Conservation (phyloP, 306 rosid genomes). For the Dicorynia guianensis region DNA sequence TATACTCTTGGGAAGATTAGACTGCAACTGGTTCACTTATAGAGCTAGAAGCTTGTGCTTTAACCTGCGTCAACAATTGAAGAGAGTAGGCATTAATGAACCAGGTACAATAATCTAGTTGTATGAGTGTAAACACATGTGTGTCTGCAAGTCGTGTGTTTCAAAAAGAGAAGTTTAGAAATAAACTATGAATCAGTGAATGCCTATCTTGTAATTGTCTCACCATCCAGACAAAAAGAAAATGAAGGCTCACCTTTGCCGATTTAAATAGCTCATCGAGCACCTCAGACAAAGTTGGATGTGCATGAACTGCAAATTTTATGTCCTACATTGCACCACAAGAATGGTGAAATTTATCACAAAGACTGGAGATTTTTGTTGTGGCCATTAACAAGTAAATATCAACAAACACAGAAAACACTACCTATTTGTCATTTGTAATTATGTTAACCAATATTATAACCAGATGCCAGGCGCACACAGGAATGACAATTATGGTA, state of each 20-base stretch:
- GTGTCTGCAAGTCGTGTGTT: not conserved
- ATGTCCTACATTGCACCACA: constrained; percentile 64
- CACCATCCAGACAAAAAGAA: not conserved
- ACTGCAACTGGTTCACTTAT: constrained; percentile 74
- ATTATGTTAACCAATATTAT: not conserved
- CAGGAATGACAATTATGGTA: not conserved
- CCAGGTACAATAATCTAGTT: constrained; percentile 5
- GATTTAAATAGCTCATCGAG: constrained; percentile 83
- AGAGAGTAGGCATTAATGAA: constrained; percentile 12
- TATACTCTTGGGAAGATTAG: constrained; percentile 56
- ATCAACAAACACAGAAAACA: not conserved
- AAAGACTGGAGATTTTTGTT: not conserved
- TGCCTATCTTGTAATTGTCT: not conserved
- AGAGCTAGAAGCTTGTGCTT: constrained; percentile 55
- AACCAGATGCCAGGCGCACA: not conserved
- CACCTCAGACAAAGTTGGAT: constrained; percentile 90
- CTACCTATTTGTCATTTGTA: not conserved
- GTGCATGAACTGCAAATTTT: constrained; percentile 81
- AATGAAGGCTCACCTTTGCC: constrained; percentile 66
- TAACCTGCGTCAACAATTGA: constrained; percentile 62
- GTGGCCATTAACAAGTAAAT: constrained; percentile 11
- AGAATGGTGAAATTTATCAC: not conserved
- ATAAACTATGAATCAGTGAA: not conserved
- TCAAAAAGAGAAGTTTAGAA: not conserved
- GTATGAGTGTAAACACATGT: not conserved